Percentiles rank a stretch among this genome's conserved stretches.
These are phyloP conservation scores for Astrocystis sublimbata DNA, from an alignment of 495 filamentous ascomycete genomes.

Conservation along the genomic window DNA sequence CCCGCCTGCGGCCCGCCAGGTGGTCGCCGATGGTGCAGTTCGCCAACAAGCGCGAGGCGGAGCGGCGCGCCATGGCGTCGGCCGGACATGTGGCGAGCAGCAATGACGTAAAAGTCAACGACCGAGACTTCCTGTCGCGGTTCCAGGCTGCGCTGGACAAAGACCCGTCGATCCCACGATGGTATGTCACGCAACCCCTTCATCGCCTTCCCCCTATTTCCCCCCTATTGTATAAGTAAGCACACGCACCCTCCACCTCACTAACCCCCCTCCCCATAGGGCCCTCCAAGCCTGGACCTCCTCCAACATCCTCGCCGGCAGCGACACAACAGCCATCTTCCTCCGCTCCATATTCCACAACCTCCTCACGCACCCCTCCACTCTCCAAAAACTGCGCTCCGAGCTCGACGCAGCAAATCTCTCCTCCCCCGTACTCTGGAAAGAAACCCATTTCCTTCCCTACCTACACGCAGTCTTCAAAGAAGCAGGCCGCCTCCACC, in stretches of 20 bases:
- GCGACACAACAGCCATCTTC: slow-evolving; percentile 46
- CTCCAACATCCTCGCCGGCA: slow-evolving; percentile 49
- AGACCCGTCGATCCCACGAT: slow-evolving; percentile 31
- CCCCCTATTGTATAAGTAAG: too few species aligned
- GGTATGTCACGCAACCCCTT: slow-evolving; percentile 15
- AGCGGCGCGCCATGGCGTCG: slow-evolving; percentile 10
- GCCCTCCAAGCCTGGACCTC: slow-evolving; percentile 28
- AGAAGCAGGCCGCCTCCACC: slow-evolving; percentile 60
- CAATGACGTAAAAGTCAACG: slow-evolving; percentile 1
- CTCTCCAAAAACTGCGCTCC: slow-evolving; percentile 27
- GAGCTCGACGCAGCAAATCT: slow-evolving; percentile 24
- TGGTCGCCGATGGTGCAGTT: slow-evolving; percentile 14
- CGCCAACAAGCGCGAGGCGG: slow-evolving; percentile 4
- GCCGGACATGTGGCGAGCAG: background rate
- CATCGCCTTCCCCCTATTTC: background rate
- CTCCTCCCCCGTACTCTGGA: slow-evolving; percentile 23
- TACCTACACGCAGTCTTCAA: slow-evolving; percentile 63
- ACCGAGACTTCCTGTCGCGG: slow-evolving; percentile 15
- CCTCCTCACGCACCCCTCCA: slow-evolving; percentile 35
- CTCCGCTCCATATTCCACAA: slow-evolving; percentile 40
- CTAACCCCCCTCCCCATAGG: background rate
- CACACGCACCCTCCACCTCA: background rate
- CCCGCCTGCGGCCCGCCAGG: slow-evolving; percentile 9
- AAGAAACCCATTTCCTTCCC: slow-evolving; percentile 10
- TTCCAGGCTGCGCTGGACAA: slow-evolving; percentile 10